Evolutionary conservation across 768 basidiomycete species (phyloP).

Genomic region (Kwoniella heveanensis): DNA sequence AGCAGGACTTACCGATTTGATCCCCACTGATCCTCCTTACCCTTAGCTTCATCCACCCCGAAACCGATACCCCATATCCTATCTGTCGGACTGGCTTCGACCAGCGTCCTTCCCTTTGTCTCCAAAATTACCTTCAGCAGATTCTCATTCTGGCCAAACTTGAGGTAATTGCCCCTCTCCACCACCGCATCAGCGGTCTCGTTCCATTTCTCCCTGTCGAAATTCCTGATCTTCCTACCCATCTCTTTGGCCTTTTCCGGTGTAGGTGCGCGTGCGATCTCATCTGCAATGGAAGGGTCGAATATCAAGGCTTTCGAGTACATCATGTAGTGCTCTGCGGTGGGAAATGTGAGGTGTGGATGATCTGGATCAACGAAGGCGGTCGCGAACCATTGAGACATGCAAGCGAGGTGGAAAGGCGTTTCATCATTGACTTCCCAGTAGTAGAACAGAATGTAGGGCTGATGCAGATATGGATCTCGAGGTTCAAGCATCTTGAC

Average conservation of each 20-base stretch:
- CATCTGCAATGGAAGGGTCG: conserved; percentile 59
- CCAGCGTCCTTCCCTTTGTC: conserved; percentile 66
- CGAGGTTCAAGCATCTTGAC: conserved; percentile 1
- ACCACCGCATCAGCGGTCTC: conserved; percentile 61
- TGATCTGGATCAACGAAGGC: conserved; percentile 26
- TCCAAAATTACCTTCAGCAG: conserved; percentile 58
- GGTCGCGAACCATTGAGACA: conserved; percentile 42
- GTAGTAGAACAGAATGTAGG: conserved; percentile 36
- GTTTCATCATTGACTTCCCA: conserved; percentile 22
- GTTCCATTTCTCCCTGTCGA: conserved; percentile 62
- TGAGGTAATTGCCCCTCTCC: conserved; percentile 62
- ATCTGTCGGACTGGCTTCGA: conserved; percentile 71
- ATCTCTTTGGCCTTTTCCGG: conserved; percentile 62
- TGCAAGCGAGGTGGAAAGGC: conserved; percentile 27
- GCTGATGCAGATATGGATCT: conserved; percentile 14
- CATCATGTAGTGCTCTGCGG: conserved; percentile 71
- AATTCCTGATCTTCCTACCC: conserved; percentile 62
- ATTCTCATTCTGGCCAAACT: conserved; percentile 62
- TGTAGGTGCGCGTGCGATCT: conserved; percentile 58
- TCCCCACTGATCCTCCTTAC: conserved; percentile 61
- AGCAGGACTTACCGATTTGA: conserved; percentile 63
- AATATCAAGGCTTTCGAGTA: conserved; percentile 66
- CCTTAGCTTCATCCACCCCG: conserved; percentile 61
- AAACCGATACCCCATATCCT: conserved; percentile 69
- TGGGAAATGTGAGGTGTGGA: conserved; percentile 55